Evolutionary conservation across 106 monocot species (phyloP), one percentile per base, ranked within the genome.

Genomic region (Allium sativum): DNA sequence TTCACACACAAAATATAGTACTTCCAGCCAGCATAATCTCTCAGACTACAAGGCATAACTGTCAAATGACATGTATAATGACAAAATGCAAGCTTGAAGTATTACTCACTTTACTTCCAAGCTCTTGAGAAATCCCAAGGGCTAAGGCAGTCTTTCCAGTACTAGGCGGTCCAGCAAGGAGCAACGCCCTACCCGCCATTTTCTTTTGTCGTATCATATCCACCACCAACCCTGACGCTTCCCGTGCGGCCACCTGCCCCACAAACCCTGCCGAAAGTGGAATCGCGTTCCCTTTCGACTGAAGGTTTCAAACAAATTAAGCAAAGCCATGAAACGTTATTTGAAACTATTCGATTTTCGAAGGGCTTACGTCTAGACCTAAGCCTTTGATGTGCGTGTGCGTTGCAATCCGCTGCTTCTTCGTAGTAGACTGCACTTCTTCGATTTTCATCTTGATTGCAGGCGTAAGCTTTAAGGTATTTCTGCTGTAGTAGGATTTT

Each of bases 161-260:
- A 69, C 87, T 91, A 42, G 96, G 96, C 14, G 96, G 91, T 4
- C 91, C 96, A 4, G 91, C 91, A 10, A 96, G 73, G 15, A 96
- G 77, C 17, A 96, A 79, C 7, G 96, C 96, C 46, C 84, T 53
- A 1, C 96, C 96, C 9, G 96, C 96, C 96, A 98, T 98, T 76
- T 98, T 98, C 78, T 98, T 96, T 74, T 84, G 87, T 43, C 96
- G 84, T 21, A 96, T 96, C 87, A 96, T 96, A 52, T 96, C 96
- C 56, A 91, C 96, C 14, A 98, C 96, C 42, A 98, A 72, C 8
- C 96, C 96, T 44, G 84, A 74, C 15, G 91, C 91, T 72, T 98
- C 91, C 64, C 96, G 65, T 42, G 96, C 96, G 42, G 58, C 61
- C 68, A 64, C 78, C 77, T 98, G 91, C 20, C 96, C 96, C n/a